Evolutionary conservation across 805 yeast species (phyloP).

Genomic region (Metschnikowia cerradonensis): DNA sequence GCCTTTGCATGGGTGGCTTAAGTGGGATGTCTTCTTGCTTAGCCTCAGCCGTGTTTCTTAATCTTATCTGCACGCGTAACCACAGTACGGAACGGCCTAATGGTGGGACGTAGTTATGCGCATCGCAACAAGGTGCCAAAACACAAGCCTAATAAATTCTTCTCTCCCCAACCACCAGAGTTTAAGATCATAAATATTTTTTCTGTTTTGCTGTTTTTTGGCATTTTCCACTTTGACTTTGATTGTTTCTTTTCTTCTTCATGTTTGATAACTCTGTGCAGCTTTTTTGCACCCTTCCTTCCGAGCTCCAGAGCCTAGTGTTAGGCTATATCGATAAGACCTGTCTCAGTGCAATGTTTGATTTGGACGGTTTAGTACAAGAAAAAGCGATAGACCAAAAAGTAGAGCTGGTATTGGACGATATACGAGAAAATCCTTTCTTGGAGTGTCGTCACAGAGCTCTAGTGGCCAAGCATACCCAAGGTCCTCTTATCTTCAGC

Average conservation of each 20-base stretch:
- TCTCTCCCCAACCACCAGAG: not conserved
- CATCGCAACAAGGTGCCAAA: not conserved
- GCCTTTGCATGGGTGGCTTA: not conserved
- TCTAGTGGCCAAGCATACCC: constrained; percentile 11
- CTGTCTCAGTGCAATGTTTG: constrained; percentile 17
- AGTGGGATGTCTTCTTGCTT: not conserved
- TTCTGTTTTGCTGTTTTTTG: not conserved
- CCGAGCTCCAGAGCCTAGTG: constrained; percentile 16
- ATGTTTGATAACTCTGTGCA: constrained; percentile 6
- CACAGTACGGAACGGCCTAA: not conserved
- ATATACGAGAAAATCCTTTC: not conserved
- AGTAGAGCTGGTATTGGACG: not conserved
- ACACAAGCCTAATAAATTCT: not conserved
- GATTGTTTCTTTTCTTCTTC: too few species aligned
- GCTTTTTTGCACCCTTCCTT: constrained; percentile 15
- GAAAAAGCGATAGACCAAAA: too few species aligned
- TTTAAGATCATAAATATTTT: too few species aligned
- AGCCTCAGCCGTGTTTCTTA: not conserved
- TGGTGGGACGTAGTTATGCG: not conserved
- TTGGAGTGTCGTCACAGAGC: constrained; percentile 14
- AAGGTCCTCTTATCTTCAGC: constrained; percentile 11
- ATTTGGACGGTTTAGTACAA: constrained; percentile 6
- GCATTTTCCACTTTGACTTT: not conserved
- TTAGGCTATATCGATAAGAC: constrained; percentile 13
- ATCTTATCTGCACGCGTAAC: not conserved